Percentiles rank a stretch among this genome's conserved stretches.
phyloP scores from a whole-genome alignment of 2,329 filamentous ascomycete genomes.

The Alternaria sp. region DNA sequence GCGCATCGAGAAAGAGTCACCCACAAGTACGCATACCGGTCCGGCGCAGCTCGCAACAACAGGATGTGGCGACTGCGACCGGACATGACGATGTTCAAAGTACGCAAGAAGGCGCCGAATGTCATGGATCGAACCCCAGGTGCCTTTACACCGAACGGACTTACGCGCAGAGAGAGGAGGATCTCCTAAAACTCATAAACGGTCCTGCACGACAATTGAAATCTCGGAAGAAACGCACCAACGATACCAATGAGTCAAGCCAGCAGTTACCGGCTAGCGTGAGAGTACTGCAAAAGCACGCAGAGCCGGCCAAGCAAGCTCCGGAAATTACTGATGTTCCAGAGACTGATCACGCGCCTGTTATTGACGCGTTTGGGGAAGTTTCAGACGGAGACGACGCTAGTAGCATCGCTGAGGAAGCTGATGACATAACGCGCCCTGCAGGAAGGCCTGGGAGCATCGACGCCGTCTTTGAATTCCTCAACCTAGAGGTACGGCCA shows the following conservation, averaged over 20 bases:
- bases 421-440: neutral
- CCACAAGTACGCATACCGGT: neutral
- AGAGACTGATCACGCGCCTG: neutral
- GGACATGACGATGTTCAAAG: neutral
- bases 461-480: constrained; percentile 29
- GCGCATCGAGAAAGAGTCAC: neutral
- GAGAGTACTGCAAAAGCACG: neutral
- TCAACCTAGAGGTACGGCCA: constrained; percentile 18
- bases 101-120: neutral
- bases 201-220: neutral
- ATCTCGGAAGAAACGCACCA: neutral
- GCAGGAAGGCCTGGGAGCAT: constrained; percentile 8
- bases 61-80: neutral
- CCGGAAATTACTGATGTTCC: neutral
- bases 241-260: neutral
- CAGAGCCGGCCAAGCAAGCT: neutral
- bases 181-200: neutral
- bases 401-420: constrained; percentile 1
- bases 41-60: neutral
- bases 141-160: no score
- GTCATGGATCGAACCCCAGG: no score
- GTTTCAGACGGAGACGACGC: neutral
- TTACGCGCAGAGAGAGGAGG: neutral
- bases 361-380: neutral
- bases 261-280: neutral